Conservation (phyloP, 768 basidiomycete species). For the Pisolithus microcarpus region DNA sequence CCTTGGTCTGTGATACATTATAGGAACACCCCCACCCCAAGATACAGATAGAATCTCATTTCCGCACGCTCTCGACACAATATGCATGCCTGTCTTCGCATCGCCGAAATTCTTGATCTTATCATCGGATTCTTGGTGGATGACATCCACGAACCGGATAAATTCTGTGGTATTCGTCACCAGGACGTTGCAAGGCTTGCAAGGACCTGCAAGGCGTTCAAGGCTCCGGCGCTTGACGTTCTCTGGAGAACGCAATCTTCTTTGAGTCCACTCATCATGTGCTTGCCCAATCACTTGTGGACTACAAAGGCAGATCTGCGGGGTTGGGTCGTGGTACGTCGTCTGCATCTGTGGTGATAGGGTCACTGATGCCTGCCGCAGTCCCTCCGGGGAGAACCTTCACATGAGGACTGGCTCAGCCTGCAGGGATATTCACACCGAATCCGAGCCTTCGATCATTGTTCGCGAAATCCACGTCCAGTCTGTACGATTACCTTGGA, state of each 20-base stretch:
- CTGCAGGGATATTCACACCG: conserved; percentile 20
- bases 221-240: conserved; percentile 23
- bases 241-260: conserved; percentile 17
- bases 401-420: conserved; percentile 16
- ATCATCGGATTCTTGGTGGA: too few species aligned
- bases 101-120: too few species aligned
- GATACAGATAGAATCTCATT: too few species aligned
- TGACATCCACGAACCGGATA: too few species aligned
- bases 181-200: too few species aligned
- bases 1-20: too few species aligned
- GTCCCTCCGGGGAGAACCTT: conserved; percentile 15
- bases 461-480: conserved; percentile 14
- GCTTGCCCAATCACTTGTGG: conserved; percentile 21
- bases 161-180: too few species aligned
- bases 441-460: conserved; percentile 18
- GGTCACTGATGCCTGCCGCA: not conserved
- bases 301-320: conserved; percentile 5
- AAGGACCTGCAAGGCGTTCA: too few species aligned
- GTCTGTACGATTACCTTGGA: conserved; percentile 17
- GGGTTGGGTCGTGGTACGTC: too few species aligned
- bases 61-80: too few species aligned
- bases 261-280: conserved; percentile 18
- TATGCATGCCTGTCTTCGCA: too few species aligned
- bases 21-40: too few species aligned
- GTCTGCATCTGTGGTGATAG: not conserved